Base-by-base conservation (phyloP, 83 land plant species). In the Diphasiastrum complanatum region DNA sequence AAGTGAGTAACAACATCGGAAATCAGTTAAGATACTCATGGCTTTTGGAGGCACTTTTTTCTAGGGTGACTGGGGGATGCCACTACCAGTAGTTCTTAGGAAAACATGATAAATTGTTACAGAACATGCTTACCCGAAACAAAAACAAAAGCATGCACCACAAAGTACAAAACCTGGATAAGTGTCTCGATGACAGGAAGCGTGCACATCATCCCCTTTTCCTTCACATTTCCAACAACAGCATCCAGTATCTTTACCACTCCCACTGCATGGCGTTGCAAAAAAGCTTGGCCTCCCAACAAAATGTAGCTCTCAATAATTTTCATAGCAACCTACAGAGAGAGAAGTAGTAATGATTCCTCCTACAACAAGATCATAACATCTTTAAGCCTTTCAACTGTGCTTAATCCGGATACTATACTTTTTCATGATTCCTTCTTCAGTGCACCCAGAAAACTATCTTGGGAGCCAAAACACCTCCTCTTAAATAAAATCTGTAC, bases 151-250 rank as follows among this genome's bases (percentile, higher is more conserved):
- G 28, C 19, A n/a, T 35, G 32, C 23, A 25, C 33, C 28, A 18
- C 48, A 4, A 60, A n/a, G 41, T 28, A 65, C 14, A 64, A 43
- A 68, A 91, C 97, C 97, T 91, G 95, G 32, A 91, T 54, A 16
- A 91, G 83, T 19, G 78, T 61, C 56, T 91, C 97, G 60, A 91
- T 76, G 33, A 85, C 67, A 11, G 89, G 87, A 53, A 91, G 67
- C 33, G 83, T 70, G 52, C 83, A 72, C 54, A 82, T 67, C 51
- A 84, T 68, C 32, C 97, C 97, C 75, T 57, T 85, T 33, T 91
- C 83, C 54, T 83, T 91, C 1, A 87, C 97, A 83, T 87, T 84
- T 49, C 85, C 90, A 70, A 91, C 76, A 59, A 85, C 73, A 40
- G 53, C 31, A 50, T 91, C 87, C 34, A 91, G 76, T 61, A 87